phyloP scores from a whole-genome alignment of 106 monocot species.

The Phalaenopsis aphrodite region DNA sequence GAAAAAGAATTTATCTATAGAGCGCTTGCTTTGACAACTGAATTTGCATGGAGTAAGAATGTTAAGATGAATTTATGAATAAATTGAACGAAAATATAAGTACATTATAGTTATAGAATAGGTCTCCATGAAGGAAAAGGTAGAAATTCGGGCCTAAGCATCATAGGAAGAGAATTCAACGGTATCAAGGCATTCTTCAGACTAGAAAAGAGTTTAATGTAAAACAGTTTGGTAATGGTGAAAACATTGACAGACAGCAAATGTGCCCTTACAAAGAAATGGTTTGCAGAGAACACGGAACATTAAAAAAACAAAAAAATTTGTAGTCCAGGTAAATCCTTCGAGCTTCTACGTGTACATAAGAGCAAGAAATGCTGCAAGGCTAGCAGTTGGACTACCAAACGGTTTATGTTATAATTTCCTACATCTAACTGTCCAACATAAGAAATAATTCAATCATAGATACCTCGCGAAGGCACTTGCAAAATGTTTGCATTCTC shows the following conservation, averaged over 20 bases:
- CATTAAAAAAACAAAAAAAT: too few relatives aligned
- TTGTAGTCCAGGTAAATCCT: neutral
- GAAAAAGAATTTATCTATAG: neutral
- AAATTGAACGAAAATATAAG: neutral
- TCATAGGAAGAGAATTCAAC: neutral
- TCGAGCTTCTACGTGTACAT: neutral
- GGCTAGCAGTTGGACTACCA: neutral
- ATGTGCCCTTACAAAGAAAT: neutral
- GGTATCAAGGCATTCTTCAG: neutral
- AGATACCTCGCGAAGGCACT: slow-evolving; percentile 73
- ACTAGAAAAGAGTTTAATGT: neutral
- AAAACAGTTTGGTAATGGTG: too few relatives aligned
- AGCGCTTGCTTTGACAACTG: neutral
- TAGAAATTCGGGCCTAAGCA: neutral
- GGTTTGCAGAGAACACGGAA: neutral
- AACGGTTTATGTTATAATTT: neutral
- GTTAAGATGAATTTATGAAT: neutral
- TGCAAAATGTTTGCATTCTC: slow-evolving; percentile 78
- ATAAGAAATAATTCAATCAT: neutral
- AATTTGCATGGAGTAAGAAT: neutral
- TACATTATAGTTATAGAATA: neutral
- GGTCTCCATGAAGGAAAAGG: neutral
- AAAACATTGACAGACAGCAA: neutral
- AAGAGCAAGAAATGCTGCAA: neutral
- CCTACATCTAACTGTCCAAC: neutral